These are phyloP conservation scores for Jamesozyma spencerorum DNA, from an alignment of 805 yeast genomes.

Conservation along the genomic window DNA sequence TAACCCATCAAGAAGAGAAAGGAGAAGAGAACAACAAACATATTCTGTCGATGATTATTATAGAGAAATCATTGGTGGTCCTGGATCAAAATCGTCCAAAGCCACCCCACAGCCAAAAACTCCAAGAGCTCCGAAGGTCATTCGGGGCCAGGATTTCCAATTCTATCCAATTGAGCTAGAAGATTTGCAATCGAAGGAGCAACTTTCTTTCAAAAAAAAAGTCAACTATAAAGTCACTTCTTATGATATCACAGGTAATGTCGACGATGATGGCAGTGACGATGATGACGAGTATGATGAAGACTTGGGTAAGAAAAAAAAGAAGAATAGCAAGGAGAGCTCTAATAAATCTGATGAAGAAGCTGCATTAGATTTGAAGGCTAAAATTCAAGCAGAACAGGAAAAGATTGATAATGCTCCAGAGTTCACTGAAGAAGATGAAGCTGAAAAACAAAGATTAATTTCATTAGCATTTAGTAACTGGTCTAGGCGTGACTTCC, in stretches of 20 bases:
- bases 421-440: constrained; percentile 58
- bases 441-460: constrained; percentile 40
- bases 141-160: constrained; percentile 64
- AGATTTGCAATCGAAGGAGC: constrained; percentile 53
- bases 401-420: constrained; percentile 46
- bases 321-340: constrained; percentile 6
- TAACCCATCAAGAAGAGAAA: constrained; percentile 47
- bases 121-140: constrained; percentile 55
- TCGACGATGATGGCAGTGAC: constrained; percentile 39
- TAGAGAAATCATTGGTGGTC: constrained; percentile 47
- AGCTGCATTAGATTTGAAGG: constrained; percentile 10
- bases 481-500: constrained; percentile 71
- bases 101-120: constrained; percentile 34
- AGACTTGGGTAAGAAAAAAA: constrained; percentile 30
- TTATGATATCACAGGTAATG: constrained; percentile 48
- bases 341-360: constrained; percentile 39
- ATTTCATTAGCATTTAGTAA: constrained; percentile 50
- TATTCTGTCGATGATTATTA: constrained; percentile 71
- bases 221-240: constrained; percentile 50
- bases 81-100: constrained; percentile 24
- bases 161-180: constrained; percentile 51
- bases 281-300: constrained; percentile 22
- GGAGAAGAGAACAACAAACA: constrained; percentile 71
- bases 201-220: constrained; percentile 49
- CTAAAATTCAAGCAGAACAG: constrained; percentile 34